Percentiles rank a stretch among this genome's conserved stretches.
phyloP scores from a whole-genome alignment of 1,284 basidiomycete genomes.

The Irpex sp. region DNA sequence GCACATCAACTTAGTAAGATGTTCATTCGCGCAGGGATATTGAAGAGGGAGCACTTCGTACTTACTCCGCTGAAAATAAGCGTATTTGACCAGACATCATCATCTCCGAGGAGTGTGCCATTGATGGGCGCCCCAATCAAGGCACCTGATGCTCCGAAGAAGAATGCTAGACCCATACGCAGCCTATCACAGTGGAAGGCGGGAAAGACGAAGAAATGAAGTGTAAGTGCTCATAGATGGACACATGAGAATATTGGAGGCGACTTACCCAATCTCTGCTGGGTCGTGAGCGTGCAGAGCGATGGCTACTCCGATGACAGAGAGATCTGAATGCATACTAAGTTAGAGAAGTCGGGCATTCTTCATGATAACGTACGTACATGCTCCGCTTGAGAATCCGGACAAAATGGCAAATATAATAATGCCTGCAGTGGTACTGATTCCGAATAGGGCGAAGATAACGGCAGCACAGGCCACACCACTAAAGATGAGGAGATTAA shows the following conservation, averaged over 20 bases:
- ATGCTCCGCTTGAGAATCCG: not conserved
- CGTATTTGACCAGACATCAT: not conserved
- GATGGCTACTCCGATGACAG: not conserved
- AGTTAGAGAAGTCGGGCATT: not conserved
- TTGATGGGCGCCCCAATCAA: not conserved
- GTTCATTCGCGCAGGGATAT: no score
- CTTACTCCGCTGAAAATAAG: not conserved
- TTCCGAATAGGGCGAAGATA: not conserved
- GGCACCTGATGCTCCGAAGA: not conserved
- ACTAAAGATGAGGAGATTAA: not conserved
- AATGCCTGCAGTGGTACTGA: not conserved
- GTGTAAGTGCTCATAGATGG: not conserved
- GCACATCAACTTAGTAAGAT: no score
- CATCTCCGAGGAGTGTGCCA: not conserved
- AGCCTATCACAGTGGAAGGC: not conserved
- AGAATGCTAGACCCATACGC: not conserved
- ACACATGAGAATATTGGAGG: not conserved
- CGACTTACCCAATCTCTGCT: not conserved
- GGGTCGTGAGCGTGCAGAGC: not conserved
- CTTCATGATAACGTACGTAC: not conserved
- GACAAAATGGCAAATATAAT: not conserved
- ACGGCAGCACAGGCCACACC: not conserved
- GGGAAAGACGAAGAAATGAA: not conserved
- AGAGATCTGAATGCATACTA: not conserved
- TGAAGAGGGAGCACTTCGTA: not conserved